Evolutionary conservation across 2,329 filamentous ascomycete genomes (phyloP).

Genomic region (Gaeumannomyces tritici): DNA sequence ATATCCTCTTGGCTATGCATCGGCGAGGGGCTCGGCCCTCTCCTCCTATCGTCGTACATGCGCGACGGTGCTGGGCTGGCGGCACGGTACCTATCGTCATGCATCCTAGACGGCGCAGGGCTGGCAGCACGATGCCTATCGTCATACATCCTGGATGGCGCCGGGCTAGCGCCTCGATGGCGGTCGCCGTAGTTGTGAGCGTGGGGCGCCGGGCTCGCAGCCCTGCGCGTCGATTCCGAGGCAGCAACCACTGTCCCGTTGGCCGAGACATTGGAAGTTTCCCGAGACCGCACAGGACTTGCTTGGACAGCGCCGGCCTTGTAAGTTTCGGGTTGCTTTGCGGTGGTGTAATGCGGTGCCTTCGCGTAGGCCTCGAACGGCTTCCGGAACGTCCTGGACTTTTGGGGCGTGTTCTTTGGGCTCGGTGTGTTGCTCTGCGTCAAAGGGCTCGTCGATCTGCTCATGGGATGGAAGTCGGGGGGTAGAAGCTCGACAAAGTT

Average conservation of each 20-base stretch:
- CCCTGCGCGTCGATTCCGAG: not conserved
- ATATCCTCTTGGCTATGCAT: slow-evolving; percentile 14
- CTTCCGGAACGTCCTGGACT: slow-evolving; percentile 54
- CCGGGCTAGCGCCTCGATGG: not conserved
- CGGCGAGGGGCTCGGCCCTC: slow-evolving; percentile 30
- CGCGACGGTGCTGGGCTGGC: slow-evolving; percentile 29
- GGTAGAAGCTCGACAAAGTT: slow-evolving; percentile 93
- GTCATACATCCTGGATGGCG: slow-evolving; percentile 12
- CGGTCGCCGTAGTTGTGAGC: slow-evolving; percentile 15
- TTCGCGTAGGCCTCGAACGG: slow-evolving; percentile 60
- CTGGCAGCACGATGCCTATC: slow-evolving; percentile 5
- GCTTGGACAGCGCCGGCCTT: slow-evolving; percentile 25
- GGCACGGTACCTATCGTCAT: slow-evolving; percentile 17
- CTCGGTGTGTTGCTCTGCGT: slow-evolving; percentile 44
- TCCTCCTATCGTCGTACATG: slow-evolving; percentile 13
- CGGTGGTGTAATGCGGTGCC: slow-evolving; percentile 55
- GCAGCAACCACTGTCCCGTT: not conserved
- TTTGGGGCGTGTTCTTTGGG: slow-evolving; percentile 44
- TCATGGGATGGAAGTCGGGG: slow-evolving; percentile 71
- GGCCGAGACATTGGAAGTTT: slow-evolving; percentile 30
- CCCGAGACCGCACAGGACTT: slow-evolving; percentile 24
- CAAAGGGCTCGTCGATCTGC: slow-evolving; percentile 51
- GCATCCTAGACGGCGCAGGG: slow-evolving; percentile 11
- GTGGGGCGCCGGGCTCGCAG: slow-evolving; percentile 19
- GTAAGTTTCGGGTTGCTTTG: slow-evolving; percentile 50